Conservation (phyloP, 2,329 filamentous ascomycete genomes). For the Verticillium alfalfae region DNA sequence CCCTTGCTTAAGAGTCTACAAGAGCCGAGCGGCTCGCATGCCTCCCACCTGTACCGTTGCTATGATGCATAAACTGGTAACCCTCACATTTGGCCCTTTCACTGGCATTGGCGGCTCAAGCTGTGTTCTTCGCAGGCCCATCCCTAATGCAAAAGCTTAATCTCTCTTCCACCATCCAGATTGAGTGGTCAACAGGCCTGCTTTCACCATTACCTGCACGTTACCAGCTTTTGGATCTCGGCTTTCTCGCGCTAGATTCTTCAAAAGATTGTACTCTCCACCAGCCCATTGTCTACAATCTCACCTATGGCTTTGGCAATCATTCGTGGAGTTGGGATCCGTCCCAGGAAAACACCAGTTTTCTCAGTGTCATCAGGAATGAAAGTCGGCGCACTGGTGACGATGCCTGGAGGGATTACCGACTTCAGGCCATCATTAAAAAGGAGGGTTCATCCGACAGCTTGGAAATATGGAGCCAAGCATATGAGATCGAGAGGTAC, state of each 20-base stretch:
- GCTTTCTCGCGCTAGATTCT: neutral
- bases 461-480: too few species aligned
- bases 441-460: neutral
- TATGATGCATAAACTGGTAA: neutral
- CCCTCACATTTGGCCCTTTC: neutral
- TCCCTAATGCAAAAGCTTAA: neutral
- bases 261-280: neutral
- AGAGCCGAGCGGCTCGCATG: neutral
- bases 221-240: neutral
- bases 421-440: neutral
- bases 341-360: neutral
- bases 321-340: neutral
- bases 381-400: neutral
- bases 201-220: neutral
- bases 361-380: neutral
- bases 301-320: neutral
- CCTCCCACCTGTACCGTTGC: neutral
- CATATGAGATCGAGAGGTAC: too few species aligned
- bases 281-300: neutral
- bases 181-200: neutral
- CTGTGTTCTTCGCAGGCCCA: neutral
- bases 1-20: neutral
- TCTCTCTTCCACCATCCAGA: neutral
- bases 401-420: neutral
- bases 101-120: neutral